Base-by-base conservation (phyloP, 1,284 basidiomycete genomes). In the Athelia sp. region DNA sequence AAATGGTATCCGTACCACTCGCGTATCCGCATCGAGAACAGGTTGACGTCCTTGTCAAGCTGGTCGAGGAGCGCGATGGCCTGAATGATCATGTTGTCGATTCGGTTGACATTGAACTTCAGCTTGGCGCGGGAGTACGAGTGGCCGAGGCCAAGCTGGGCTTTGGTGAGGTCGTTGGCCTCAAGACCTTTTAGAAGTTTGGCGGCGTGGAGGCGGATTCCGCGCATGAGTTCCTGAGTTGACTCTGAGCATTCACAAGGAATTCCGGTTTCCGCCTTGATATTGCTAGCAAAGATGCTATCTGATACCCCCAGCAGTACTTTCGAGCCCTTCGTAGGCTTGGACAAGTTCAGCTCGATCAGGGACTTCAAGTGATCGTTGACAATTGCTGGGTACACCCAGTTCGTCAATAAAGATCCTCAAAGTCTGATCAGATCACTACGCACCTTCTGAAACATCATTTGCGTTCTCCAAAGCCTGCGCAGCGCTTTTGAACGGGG, bases 1-100 rank as follows among this genome's bases (percentile, higher is more conserved):
- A 98, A 99, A 70, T 99, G 97, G 78, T 97, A 99, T n/a, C 97
- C 96, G 70, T 99, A 99, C 97, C 97, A 99, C 69, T 99, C 96
- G 58, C 96, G 81, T 48, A 98, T 87, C 48, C 96, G 90, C 96
- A 99, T 99, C 22, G 94, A 90, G 67, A 99, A 98, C 22, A 96
- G 86, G 76, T 99, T 99, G 67, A 99, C 94, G 69, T 99, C 96
- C 79, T 98, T 99, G 82, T 99, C 96, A 65, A 99, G 88, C 65
- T 98, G 95, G 75, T 99, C 96, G 62, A 98, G 90, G 50, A 98
- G 85, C 2, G 96, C 91, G 64, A 99, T 98, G 49, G 96, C 96
- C 73, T 99, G 97, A 64, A 99, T 99, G 75, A 99, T 99, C 96
- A 99, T 99, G 78, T 99, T 99, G 76, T 99, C 96, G 55, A 93